Conservation (phyloP, 306 rosid species). For the Trichosanthes cucumerina region DNA sequence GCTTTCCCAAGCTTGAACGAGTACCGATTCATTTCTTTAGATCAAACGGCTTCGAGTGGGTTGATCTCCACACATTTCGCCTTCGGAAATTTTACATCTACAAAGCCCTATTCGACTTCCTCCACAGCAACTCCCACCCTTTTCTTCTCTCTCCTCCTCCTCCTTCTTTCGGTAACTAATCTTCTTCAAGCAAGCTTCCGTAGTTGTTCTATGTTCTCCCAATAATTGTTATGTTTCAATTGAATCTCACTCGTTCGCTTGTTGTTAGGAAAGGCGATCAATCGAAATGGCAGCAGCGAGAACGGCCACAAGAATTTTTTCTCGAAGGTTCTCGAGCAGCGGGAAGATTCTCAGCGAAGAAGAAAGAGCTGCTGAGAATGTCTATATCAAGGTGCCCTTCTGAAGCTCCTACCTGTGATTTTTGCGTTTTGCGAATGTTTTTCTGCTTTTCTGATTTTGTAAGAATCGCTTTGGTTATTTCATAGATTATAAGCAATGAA, state of each 20-base stretch:
- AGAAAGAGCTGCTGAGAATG: conserved; percentile 69
- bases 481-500: neutral
- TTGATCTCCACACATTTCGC: neutral
- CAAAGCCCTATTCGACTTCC: neutral
- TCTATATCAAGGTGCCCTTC: conserved; percentile 56
- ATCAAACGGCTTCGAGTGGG: neutral
- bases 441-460: neutral
- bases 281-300: conserved; percentile 52
- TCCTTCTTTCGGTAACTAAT: neutral
- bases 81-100: neutral
- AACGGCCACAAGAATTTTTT: conserved; percentile 37
- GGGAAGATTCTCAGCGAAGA: conserved; percentile 79
- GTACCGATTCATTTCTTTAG: neutral
- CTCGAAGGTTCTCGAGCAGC: conserved; percentile 61
- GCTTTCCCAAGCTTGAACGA: neutral
- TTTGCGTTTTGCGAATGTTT: neutral
- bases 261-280: conserved; percentile 14
- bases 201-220: neutral
- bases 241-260: neutral
- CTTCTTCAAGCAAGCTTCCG: neutral
- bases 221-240: neutral
- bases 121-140: neutral
- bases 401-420: neutral
- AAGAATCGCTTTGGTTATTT: neutral
- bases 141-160: neutral